Conservation (phyloP, 495 filamentous ascomycete species). For the Apodospora peruviana region DNA sequence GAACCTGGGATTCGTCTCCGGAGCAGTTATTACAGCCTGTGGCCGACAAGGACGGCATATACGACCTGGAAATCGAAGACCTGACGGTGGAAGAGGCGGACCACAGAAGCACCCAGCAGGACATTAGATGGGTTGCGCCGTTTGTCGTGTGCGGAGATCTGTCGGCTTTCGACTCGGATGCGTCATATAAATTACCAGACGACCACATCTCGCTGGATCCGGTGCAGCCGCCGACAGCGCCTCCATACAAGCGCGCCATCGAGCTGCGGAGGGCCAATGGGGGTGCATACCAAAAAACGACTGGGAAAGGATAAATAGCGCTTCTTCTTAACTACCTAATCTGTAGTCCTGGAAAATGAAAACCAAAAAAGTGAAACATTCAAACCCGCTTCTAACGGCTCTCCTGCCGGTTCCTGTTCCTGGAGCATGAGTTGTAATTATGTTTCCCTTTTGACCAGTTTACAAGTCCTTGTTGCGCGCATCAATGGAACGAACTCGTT, state of each 20-base stretch:
- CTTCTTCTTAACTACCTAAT: neutral
- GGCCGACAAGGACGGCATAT: constrained; percentile 52
- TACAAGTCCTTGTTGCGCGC: too few species aligned
- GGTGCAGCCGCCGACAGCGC: constrained; percentile 92
- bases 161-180: constrained; percentile 91
- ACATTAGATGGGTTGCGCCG: constrained; percentile 76
- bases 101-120: too few species aligned
- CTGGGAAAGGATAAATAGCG: constrained; percentile 14
- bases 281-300: constrained; percentile 69
- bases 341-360: neutral
- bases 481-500: too few species aligned
- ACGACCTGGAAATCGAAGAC: constrained; percentile 51
- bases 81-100: constrained; percentile 29
- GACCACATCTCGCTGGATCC: constrained; percentile 77
- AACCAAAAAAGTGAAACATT: neutral
- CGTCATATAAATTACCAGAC: constrained; percentile 77
- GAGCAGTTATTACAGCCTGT: neutral
- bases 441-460: too few species aligned
- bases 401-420: too few species aligned
- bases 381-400: too few species aligned
- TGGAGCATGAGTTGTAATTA: too few species aligned
- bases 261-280: constrained; percentile 74
- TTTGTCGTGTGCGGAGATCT: constrained; percentile 96
- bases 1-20: constrained; percentile 31
- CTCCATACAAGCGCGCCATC: constrained; percentile 85